These are phyloP conservation scores for Amniculicola lignicola DNA, from an alignment of 495 filamentous ascomycete species.

Conservation along the genomic window DNA sequence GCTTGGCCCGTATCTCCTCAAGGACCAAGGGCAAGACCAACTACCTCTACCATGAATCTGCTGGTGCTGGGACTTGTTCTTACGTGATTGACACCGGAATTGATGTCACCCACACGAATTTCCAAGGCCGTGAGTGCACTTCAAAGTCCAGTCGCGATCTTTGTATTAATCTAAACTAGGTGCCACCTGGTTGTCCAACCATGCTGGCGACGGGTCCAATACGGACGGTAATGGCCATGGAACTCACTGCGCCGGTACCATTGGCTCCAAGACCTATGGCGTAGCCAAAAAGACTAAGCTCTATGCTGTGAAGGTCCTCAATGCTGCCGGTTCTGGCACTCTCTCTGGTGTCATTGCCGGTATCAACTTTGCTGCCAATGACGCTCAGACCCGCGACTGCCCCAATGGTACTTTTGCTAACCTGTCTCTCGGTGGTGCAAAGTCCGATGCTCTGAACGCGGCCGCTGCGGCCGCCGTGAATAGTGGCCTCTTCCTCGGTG, in stretches of 20 bases:
- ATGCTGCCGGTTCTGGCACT: constrained; percentile 44
- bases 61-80: constrained; percentile 27
- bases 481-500: constrained; percentile 29
- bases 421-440: constrained; percentile 34
- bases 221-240: constrained; percentile 58
- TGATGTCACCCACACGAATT: constrained; percentile 29
- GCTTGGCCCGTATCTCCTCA: constrained; percentile 36
- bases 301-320: constrained; percentile 64
- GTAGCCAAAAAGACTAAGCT: constrained; percentile 60
- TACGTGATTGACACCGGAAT: constrained; percentile 38
- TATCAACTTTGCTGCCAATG: constrained; percentile 52
- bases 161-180: constrained; percentile 13
- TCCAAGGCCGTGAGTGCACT: constrained; percentile 33
- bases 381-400: constrained; percentile 41
- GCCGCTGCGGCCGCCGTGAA: constrained; percentile 17
- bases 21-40: not conserved
- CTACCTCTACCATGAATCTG: constrained; percentile 28
- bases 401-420: constrained; percentile 27
- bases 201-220: constrained; percentile 37
- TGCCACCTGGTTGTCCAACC: constrained; percentile 31
- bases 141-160: not conserved
- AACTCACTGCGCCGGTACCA: constrained; percentile 63
- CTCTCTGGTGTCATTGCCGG: constrained; percentile 54
- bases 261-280: constrained; percentile 59
- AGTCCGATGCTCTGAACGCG: constrained; percentile 27